Base-by-base conservation (phyloP, 345 rosid genomes). In the Euphorbia peplus region DNA sequence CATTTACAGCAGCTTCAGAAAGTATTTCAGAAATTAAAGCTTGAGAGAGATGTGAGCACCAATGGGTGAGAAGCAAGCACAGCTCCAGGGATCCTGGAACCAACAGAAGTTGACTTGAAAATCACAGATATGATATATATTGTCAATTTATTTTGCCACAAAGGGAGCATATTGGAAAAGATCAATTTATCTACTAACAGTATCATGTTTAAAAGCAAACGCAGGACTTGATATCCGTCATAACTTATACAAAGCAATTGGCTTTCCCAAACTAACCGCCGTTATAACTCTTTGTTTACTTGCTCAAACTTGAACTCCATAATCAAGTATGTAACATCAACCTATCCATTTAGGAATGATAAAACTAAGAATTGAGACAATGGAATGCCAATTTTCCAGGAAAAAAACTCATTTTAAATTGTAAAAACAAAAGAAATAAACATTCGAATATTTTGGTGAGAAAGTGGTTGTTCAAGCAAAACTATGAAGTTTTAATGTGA, bases 1-100 rank as follows among this genome's bases (percentile, higher is more conserved):
- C 99, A 82, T 92, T 95, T 28, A 95, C 98, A 75, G 97, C 87
- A 58, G 97, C 99, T 86, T 92, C 99, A 6, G 99, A 90, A 54
- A 90, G 90, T 64, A 89, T 80, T 73, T 92, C 96, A 50, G 91
- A 75, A n/a, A 71, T 80, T 88, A 82, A 95, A 85, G 80, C 97
- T 87, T 73, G 99, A 84, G 67, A 95, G 89, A 75, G 99, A 97
- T 63, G 96, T 81, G 73, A 76, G 85, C 68, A 92, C 93, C 84
- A 92, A 76, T 18, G 99, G 96, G 60, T 95, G 97, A 83, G 84
- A 80, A 14, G 98, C 91, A 80, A 95, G 96, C 68, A 81, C 70
- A 66, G 87, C 84, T 32, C 95, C 99, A 75, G 92, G 83, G 52
- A 90, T 85, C 83, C 99, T 91, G 92, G 80, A 85, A 84, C 67